Percentiles rank a stretch among this genome's conserved stretches.
These are phyloP conservation scores for Saccharomycopsis capsularis DNA, from an alignment of 805 yeast species.

Conservation along the genomic window DNA sequence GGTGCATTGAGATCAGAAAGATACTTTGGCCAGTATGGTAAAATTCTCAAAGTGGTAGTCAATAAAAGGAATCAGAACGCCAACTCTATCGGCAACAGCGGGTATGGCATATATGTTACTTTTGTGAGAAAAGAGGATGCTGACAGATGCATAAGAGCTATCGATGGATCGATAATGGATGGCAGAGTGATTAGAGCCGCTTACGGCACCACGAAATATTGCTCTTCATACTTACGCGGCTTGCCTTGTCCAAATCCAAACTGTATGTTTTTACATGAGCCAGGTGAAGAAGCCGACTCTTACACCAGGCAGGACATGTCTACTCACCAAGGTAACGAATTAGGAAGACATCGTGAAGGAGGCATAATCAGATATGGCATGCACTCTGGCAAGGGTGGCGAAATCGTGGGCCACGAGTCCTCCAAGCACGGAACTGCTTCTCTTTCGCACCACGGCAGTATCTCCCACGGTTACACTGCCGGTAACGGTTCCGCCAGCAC, in stretches of 20 bases:
- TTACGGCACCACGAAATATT: conserved; percentile 96
- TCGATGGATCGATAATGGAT: conserved; percentile 87
- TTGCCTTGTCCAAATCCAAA: conserved; percentile 97
- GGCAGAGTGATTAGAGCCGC: conserved; percentile 90
- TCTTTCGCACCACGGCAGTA: neutral
- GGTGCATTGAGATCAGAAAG: conserved; percentile 77
- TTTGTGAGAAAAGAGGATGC: conserved; percentile 94
- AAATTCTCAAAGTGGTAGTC: conserved; percentile 87
- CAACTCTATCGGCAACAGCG: conserved; percentile 35
- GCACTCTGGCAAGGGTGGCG: conserved; percentile 13
- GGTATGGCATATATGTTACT: conserved; percentile 93
- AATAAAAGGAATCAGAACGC: conserved; percentile 59
- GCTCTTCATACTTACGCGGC: conserved; percentile 92
- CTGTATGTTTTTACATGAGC: conserved; percentile 98
- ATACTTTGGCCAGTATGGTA: conserved; percentile 98
- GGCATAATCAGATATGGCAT: conserved; percentile 30
- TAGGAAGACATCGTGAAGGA: conserved; percentile 29
- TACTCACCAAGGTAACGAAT: conserved; percentile 52
- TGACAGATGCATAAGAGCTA: conserved; percentile 82
- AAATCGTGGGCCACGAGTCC: neutral
- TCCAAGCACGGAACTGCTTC: neutral
- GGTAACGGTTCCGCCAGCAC: neutral
- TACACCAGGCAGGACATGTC: conserved; percentile 75
- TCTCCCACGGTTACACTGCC: neutral
- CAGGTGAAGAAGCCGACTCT: conserved; percentile 98